phyloP scores from a whole-genome alignment of 805 yeast species.

The Kodamaea sagamina region DNA sequence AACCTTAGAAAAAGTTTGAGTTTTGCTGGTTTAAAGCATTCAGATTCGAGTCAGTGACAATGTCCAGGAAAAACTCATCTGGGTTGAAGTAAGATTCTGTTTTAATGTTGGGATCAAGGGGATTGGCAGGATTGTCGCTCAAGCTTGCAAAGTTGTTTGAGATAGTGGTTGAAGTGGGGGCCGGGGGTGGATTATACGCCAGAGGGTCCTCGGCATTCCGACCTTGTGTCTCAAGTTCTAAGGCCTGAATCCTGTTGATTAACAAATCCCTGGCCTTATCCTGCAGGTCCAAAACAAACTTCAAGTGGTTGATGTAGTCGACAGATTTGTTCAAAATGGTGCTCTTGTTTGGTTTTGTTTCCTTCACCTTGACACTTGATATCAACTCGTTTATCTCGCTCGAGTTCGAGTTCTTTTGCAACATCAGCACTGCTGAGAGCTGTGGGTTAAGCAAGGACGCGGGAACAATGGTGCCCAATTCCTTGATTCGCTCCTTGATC shows the following conservation, averaged over 20 bases:
- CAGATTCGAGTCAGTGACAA: constrained; percentile 13
- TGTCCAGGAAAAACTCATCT: constrained; percentile 26
- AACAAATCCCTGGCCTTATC: constrained; percentile 48
- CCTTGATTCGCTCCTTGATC: constrained; percentile 85
- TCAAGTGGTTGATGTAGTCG: constrained; percentile 71
- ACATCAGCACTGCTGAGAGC: constrained; percentile 43
- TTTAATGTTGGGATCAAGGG: constrained; percentile 2
- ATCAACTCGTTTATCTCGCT: constrained; percentile 39
- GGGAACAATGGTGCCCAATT: constrained; percentile 78
- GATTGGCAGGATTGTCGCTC: constrained; percentile 8
- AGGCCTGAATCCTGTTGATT: constrained; percentile 8
- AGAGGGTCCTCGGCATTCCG: background rate
- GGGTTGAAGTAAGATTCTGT: constrained; percentile 20
- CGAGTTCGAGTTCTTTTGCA: constrained; percentile 36
- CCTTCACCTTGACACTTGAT: constrained; percentile 50
- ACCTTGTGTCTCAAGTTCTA: constrained; percentile 6
- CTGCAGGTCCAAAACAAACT: constrained; percentile 60
- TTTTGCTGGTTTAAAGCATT: constrained; percentile 1
- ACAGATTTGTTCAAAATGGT: constrained; percentile 76
- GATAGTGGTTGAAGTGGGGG: constrained; percentile 11
- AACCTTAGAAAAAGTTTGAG: background rate
- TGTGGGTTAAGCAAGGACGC: constrained; percentile 61
- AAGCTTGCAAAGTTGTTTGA: background rate
- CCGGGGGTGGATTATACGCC: constrained; percentile 11
- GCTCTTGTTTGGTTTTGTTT: constrained; percentile 80